Evolutionary conservation across 192 early-diverging fungal species (phyloP), one percentile per base, ranked within the genome.

Genomic region (Linnemannia hyalina): DNA sequence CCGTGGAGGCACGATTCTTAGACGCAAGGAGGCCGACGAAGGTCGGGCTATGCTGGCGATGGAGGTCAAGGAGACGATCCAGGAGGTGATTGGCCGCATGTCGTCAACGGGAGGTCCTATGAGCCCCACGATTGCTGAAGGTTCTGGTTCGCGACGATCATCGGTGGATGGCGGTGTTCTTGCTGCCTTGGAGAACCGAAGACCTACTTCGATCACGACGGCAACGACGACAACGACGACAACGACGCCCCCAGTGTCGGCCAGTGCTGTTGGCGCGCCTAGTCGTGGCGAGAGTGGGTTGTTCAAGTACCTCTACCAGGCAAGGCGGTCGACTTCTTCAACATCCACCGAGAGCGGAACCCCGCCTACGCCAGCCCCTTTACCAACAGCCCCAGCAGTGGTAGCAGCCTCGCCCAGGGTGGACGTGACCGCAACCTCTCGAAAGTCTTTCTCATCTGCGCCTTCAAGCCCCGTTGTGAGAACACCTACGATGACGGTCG

Each of bases 11-110:
- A 86, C 83, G 18, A 35, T 86, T 10, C 26, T 86, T 26, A 41
- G 84, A 42, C 80, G 80, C 29, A 80, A 81, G 54, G 84, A 81
- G 32, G 79, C 78, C 1, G 84, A 86, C 0, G 75, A 80, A 26
- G 84, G 65, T 35, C 54, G 84, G 23, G 84, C 79, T 0, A 77
- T 86, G 84, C 60, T 80, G 29, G 83, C 78, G 2, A 76, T 76
- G 75, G 83, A 80, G 29, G 78, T 86, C 68, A 80, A 85, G 54
- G 83, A 77, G 29, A 86, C 84, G 13, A 86, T 86, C 35, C 74
- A 86, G 16, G 79, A 86, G 23, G 70, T 86, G 71, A 86, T 81
- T 76, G 72, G 75, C 0, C 40, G 72, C 11, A 76, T 80, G 44
- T 44, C 38, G 0, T 52, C 75, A 4, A 49, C 83, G 23, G 26